Evolutionary conservation across 495 filamentous ascomycete species (phyloP), one percentile per base, ranked within the genome.

Genomic region (Neurospora africana): DNA sequence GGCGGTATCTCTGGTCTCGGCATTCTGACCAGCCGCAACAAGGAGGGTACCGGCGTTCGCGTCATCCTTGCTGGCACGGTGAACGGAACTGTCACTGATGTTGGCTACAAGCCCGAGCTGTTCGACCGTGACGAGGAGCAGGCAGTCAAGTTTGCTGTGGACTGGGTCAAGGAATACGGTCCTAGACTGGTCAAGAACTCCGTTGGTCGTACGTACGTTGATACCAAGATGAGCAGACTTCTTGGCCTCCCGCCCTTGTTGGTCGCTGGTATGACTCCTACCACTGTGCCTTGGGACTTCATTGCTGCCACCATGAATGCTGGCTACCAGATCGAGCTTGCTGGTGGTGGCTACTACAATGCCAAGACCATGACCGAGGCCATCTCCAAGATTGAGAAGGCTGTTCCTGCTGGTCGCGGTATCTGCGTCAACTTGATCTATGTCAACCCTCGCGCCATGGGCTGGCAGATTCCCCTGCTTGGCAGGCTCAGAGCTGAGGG

Each of bases 101-200:
- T 98, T 61, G 95, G 95, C 68, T 99, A 97, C 84, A 98, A 98
- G 83, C 91, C 95, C 0, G 95, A 98, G 81, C 84, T 99, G 17
- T 99, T 99, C 73, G 95, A 99, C 78, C 90, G 96, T 65, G 96
- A 98, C 76, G 91, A 94, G 74, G 90, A 92, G 76, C 89, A 97
- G 74, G 93, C 95, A 3, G 92, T 99, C 74, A 96, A 93, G 80
- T 98, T 91, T 80, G 95, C 96, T 36, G 89, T 93, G n/a, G 93
- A 99, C 80, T 99, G 95, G 95, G 94, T 98, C 58, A 95, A 95
- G 80, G 93, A 98, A 79, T 91, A 95, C 79, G 93, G 95, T 21
- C 95, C 95, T 4, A 89, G 89, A 69, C 87, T 99, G 53, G 89
- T 94, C 75, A 93, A 92, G 83, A 97, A 93, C 27, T 93, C 93